Evolutionary conservation across 768 basidiomycete species (phyloP), one percentile per base, ranked within the genome.

Genomic region (Trametopsis cervina): DNA sequence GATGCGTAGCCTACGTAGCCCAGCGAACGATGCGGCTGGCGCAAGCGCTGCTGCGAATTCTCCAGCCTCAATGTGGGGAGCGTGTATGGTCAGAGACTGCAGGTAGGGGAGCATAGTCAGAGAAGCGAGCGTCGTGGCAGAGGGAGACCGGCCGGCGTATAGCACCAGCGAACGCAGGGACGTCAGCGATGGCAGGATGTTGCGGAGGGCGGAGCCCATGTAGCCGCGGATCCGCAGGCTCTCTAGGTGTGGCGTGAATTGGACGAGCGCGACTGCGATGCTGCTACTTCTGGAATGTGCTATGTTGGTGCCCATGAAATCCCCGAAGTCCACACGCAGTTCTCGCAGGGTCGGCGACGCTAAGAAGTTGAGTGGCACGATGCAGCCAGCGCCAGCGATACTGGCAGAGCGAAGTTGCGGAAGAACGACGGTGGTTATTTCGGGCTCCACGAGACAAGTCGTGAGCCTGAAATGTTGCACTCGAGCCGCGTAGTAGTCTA

Each of bases 181-280:
- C 2, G 44, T 22, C 22, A 59, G 42, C 2, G 50, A 26, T 1
- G 47, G 25, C 22, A 58, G 40, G 7, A 42, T 41, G 37, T 21
- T 10, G 23, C 46, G 47, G 26, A 61, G 29, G 9, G 40, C 20
- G 12, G 46, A 23, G 2, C 52, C 44, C 40, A 56, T 49, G 12
- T 26, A 52, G 7, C 60, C 61, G 4, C 55, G 51, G 29, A 60
- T 33, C 18, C 45, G 51, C 4, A 62, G 52, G 4, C 37, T 52
- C 15, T 40, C 39, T 17, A 61, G 42, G 13, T 22, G 23, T 6
- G 40, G 35, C 40, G 44, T 29, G 17, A 17, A 33, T 12, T 44
- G 26, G 17, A 36, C 17, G 6, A 63, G 47, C 20, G 45, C 40
- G 0, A 35, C 26, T 1, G 55, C 52, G 11, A 55, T 46, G 18